Evolutionary conservation across 2,329 filamentous ascomycete species (phyloP), one percentile per base, ranked within the genome.

Genomic region (Fusarium compactum): DNA sequence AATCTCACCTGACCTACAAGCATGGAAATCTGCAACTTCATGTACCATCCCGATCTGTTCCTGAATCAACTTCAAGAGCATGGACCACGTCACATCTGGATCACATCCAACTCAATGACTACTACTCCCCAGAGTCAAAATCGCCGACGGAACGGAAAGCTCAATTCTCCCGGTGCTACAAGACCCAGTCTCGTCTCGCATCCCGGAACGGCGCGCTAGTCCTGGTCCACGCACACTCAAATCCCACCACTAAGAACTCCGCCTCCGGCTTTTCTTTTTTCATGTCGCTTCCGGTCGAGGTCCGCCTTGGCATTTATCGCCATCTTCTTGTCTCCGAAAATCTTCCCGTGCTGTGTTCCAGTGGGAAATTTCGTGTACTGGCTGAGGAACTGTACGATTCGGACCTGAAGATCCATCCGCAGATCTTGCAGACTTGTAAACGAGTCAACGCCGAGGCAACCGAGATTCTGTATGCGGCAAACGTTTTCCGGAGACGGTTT

Each of bases 281-380:
- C 10, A 11, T 70, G 16, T 4, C 22, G 4, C 22, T 71, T 0
- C 65, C 69, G 7, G 18, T 22, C 3, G 69, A 72, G 6, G 47
- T 67, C 7, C 51, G 69, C 12, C 57, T 71, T 11, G 20, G n/a
- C 14, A 60, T 71, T 15, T 72, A 70, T 18, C 53, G 43, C 11
- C 15, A 52, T 1, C 69, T 71, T 0, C 69, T 71, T n/a, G 8
- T 47, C 20, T 66, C 54, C 10, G 8, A 9, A 5, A 5, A 6
- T 9, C 7, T 45, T 6, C 18, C 56, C 7, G 41, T 58, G 9
- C 8, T 71, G 5, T 40, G 51, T 6, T 11, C 54, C 10, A 12
- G 24, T 3, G 27, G 41, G 7, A 32, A 22, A 5, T 58, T 70
- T 22, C 69, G 69, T 20, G 25, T 72, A n/a, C 6, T 67, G 0